Conservation (phyloP, 352 stramenopile genomes). For the Salisapilia sapeloensis region DNA sequence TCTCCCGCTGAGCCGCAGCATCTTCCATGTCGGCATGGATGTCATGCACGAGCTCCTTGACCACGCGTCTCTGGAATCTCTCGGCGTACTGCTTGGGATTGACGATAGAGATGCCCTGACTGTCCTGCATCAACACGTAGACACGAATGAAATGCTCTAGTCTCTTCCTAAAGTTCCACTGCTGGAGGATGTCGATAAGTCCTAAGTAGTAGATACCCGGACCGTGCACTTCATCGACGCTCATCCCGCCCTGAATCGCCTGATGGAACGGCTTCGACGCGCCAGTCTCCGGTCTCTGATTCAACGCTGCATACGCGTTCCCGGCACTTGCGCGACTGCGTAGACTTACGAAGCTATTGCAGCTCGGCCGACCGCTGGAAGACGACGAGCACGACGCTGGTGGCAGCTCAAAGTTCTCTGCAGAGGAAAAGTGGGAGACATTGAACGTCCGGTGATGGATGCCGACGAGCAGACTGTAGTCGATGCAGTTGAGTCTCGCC, state of each 20-base stretch:
- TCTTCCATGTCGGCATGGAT: slow-evolving; percentile 4
- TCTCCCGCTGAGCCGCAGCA: slow-evolving; percentile 10
- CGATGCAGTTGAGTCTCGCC: slow-evolving; percentile 87
- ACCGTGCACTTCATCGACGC: slow-evolving; percentile 73
- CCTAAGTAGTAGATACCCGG: slow-evolving; percentile 90
- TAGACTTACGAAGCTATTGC: background rate
- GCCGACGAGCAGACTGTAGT: slow-evolving; percentile 90
- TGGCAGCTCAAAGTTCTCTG: slow-evolving; percentile 20
- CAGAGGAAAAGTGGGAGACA: slow-evolving; percentile 51
- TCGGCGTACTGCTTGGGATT: slow-evolving; percentile 57
- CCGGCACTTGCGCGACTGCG: too few species aligned
- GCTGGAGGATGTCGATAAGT: slow-evolving; percentile 91
- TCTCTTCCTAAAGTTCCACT: slow-evolving; percentile 87
- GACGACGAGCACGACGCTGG: slow-evolving; percentile 5
- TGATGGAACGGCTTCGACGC: slow-evolving; percentile 26
- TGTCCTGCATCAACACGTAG: slow-evolving; percentile 53
- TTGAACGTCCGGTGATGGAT: slow-evolving; percentile 85
- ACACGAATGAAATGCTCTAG: slow-evolving; percentile 73
- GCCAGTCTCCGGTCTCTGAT: slow-evolving; percentile 1
- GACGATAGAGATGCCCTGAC: slow-evolving; percentile 51
- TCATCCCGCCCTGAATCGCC: slow-evolving; percentile 36
- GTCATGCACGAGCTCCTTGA: slow-evolving; percentile 62
- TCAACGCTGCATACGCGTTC: too few species aligned
- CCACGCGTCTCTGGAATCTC: slow-evolving; percentile 56
- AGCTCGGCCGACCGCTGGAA: background rate